Conservation (phyloP, 768 basidiomycete genomes). For the Podaxis sp. region DNA sequence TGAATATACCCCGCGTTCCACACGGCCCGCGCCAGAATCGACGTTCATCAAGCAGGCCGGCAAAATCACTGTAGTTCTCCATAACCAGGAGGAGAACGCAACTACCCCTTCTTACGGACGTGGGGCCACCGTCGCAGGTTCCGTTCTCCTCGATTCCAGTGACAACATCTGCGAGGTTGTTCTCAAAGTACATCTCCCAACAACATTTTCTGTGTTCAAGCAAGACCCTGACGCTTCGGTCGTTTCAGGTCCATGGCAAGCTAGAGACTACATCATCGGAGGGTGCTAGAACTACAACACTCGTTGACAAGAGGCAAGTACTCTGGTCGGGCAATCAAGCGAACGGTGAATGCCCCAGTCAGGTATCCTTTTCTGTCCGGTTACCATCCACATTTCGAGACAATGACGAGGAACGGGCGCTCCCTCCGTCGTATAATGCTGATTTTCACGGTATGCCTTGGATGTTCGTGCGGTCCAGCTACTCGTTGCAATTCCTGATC, state of each 20-base stretch:
- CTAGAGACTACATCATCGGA: constrained; percentile 39
- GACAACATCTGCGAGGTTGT: constrained; percentile 41
- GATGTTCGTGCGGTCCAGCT: constrained; percentile 40
- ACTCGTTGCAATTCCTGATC: constrained; percentile 45
- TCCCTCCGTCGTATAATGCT: constrained; percentile 51
- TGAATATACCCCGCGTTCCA: constrained; percentile 42
- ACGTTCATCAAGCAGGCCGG: constrained; percentile 40
- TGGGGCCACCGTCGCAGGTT: constrained; percentile 38
- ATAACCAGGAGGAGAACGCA: constrained; percentile 43
- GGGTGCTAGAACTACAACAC: constrained; percentile 30
- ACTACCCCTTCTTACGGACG: constrained; percentile 46
- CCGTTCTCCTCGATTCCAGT: constrained; percentile 39
- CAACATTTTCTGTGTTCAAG: neutral
- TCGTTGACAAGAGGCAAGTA: constrained; percentile 31
- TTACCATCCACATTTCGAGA: constrained; percentile 50
- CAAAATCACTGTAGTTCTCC: constrained; percentile 40
- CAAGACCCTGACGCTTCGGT: constrained; percentile 6
- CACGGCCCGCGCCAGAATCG: constrained; percentile 33
- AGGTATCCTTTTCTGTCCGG: constrained; percentile 41
- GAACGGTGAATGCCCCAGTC: constrained; percentile 25
- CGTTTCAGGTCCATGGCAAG: constrained; percentile 40
- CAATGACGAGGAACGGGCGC: constrained; percentile 26
- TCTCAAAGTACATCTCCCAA: constrained; percentile 39
- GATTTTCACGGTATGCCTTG: constrained; percentile 33
- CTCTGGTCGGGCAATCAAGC: constrained; percentile 34